Base-by-base conservation (phyloP, 305 asterid genomes). In the Solanum aculeatissimum region DNA sequence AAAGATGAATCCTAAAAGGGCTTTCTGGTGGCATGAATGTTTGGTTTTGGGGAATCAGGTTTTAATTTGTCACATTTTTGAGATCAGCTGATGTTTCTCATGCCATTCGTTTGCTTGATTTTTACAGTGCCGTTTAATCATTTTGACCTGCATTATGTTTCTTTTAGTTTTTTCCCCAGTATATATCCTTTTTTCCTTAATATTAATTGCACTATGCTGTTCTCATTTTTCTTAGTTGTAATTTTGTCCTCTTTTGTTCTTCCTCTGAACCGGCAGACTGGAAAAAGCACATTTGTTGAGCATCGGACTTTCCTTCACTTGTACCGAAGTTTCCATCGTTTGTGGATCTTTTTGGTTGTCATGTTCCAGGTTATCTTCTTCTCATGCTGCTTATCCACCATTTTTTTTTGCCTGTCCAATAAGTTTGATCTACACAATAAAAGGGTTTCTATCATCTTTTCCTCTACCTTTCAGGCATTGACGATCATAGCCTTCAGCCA, bases 271-370 rank as follows among this genome's bases (percentile, higher is more conserved):
- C 84, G 83, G 85, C 92, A 97, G 99, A 95, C 98, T 38, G 97
- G 95, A 57, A 97, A 97, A 91, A 95, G 98, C 90, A 90, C 98
- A 83, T 97, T 95, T 88, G 99, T 97, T 86, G 99, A 97, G 90
- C 99, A 97, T 90, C 95, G 99, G 65, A 95, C 99, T 62, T 97
- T 92, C 86, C 94, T 97, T 85, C 99, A 97, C 89, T 88, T 97
- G 85, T 97, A 94, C 89, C 94, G 97, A 86, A 95, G 99, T 90
- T 97, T 97, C 87, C 99, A 97, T 90, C 99, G 99, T 80, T 27
- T 97, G 94, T 97, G 99, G 99, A 94, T 97, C 83, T 97, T 97
- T 89, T 90, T 97, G 91, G 83, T 81, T 71, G 87, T 93, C 85
- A 97, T 97, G 99, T 97, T 97, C 91, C 99, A 97, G 99, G 99